phyloP scores from a whole-genome alignment of 208 protist species.

The Leishmania amazonensis region DNA sequence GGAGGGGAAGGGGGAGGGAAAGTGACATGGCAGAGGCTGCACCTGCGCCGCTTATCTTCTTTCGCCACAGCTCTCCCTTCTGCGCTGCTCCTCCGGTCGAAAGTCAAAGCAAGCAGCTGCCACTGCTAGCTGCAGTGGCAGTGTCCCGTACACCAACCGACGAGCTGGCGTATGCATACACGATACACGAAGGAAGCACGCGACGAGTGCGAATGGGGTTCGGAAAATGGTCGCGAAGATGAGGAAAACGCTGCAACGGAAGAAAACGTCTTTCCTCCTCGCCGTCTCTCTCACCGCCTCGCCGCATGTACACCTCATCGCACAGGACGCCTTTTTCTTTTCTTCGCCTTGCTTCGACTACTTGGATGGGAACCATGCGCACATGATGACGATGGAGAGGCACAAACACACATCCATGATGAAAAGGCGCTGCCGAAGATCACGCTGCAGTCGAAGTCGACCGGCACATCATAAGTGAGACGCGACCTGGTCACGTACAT shows the following conservation, averaged over 20 bases:
- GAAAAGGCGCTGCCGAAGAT: slow-evolving; percentile 52
- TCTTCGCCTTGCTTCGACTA: not conserved
- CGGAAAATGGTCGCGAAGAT: not conserved
- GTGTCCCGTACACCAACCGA: not conserved
- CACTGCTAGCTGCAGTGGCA: not conserved
- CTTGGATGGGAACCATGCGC: not conserved
- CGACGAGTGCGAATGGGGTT: not conserved
- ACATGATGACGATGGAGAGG: not conserved
- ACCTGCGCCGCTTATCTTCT: not conserved
- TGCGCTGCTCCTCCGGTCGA: not conserved
- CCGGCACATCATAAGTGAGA: slow-evolving; percentile 43
- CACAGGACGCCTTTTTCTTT: not conserved
- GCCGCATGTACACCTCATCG: not conserved
- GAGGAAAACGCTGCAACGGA: not conserved
- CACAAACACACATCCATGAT: not conserved
- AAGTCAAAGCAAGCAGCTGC: not conserved
- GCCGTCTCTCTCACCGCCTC: not conserved
- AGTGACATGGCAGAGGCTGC: not conserved
- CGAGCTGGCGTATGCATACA: not conserved
- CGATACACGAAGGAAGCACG: slow-evolving; percentile 11
- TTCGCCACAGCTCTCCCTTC: not conserved
- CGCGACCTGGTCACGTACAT: slow-evolving; percentile 28
- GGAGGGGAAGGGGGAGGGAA: not conserved
- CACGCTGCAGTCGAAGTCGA: slow-evolving; percentile 39
- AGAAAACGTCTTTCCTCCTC: not conserved